Conservation (phyloP, 139 green algal genomes). For the Picochlorum sp. region DNA sequence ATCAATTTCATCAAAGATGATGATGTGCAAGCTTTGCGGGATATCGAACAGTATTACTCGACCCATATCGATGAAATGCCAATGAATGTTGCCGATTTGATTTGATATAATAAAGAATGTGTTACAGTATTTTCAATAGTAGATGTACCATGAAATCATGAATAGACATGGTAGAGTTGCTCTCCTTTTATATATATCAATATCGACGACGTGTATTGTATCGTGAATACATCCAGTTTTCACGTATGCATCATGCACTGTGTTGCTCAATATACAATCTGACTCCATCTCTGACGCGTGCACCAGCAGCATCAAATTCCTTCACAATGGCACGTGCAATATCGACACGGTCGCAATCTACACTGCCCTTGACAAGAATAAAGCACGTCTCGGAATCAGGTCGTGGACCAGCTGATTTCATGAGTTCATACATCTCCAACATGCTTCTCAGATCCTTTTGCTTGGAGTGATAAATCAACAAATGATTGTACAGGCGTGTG, state of each 20-base stretch:
- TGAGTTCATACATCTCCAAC: slow-evolving; percentile 34
- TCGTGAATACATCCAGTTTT: too few relatives aligned
- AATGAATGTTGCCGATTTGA: slow-evolving; percentile 87
- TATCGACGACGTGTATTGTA: too few relatives aligned
- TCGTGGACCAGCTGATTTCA: slow-evolving; percentile 18
- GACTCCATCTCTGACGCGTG: slow-evolving; percentile 25
- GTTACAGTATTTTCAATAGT: slow-evolving; percentile 1
- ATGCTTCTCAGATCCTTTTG: slow-evolving; percentile 26
- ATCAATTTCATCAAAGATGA: slow-evolving; percentile 98
- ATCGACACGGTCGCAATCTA: slow-evolving; percentile 27
- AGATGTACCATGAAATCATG: not conserved
- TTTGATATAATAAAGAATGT: slow-evolving; percentile 29
- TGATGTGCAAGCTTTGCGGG: slow-evolving; percentile 88
- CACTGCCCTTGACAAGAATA: slow-evolving; percentile 37
- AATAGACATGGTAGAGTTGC: too few relatives aligned
- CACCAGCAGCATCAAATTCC: slow-evolving; percentile 29
- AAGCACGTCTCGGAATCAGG: slow-evolving; percentile 35
- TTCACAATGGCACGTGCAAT: slow-evolving; percentile 17
- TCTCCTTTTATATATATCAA: not conserved
- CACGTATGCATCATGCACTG: not conserved
- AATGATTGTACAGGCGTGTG: slow-evolving; percentile 21
- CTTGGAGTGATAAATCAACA: slow-evolving; percentile 41
- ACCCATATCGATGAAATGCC: slow-evolving; percentile 93
- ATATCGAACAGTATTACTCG: slow-evolving; percentile 98
- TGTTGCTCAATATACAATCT: slow-evolving; percentile 30